Evolutionary conservation across 2,329 filamentous ascomycete species (phyloP), one percentile per base, ranked within the genome.

Genomic region (Colletotrichum higginsianum): DNA sequence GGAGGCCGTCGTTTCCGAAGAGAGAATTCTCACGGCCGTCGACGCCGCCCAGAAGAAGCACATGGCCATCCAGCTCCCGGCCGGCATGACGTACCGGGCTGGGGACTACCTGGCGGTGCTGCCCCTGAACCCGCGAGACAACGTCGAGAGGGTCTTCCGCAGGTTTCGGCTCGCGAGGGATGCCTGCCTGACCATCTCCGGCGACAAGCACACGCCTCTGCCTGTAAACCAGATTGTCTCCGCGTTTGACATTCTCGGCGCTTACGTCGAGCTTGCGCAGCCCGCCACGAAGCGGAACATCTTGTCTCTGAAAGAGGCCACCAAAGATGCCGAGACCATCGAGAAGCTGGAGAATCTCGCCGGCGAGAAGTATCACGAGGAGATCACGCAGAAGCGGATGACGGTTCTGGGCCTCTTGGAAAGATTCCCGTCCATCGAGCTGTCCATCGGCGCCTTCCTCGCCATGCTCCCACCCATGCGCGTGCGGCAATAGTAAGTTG

Each of bases 81-180:
- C 85, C 0, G 88, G 87, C 61, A 86, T 90, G 84, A 86, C 85
- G 0, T 96, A 95, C 80, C 86, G 88, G 49, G 88, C 91, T 2
- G 94, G 93, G 16, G 93, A 96, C 77, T 96, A 96, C 78, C 86
- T 96, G 0, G 91, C 92, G 0, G 85, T 95, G 2, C 83, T 95
- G 1, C 93, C 93, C 0, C 81, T 93, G 40, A 96, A 96, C 78
- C 89, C 90, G 1, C 85, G 85, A 56, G 81, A 86, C 40, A 89
- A 84, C 12, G 88, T 95, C 3, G 85, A 86, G 5, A 86, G 92
- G 11, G 92, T 89, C 0, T 89, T 94, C 81, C 84, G 87, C 21
- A 85, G 87, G 23, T 95, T 95, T 78, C 83, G 87, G 1, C 82
- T 96, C 0, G 87, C 91, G 0, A 92, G 91, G 89, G 93, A 95